Conservation (phyloP, 176 grass and related monocot genomes). For the Musa schizocarpa region DNA sequence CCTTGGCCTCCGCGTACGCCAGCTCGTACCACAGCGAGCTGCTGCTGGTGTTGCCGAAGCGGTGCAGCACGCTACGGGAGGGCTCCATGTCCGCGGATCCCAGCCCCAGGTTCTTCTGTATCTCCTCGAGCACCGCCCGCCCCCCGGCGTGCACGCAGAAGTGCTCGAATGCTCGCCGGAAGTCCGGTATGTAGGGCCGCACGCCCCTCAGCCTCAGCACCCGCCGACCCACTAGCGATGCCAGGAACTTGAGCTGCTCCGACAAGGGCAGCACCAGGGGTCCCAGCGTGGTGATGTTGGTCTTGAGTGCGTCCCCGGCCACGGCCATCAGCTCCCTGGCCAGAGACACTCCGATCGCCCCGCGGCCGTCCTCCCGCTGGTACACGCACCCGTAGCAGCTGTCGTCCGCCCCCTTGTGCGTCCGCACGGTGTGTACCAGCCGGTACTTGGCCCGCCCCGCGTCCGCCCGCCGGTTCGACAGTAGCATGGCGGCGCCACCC, state of each 20-base stretch:
- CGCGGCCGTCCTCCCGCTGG: slow-evolving; percentile 56
- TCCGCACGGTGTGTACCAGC: slow-evolving; percentile 57
- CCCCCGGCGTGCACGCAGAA: slow-evolving; percentile 83
- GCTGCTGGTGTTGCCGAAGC: slow-evolving; percentile 71
- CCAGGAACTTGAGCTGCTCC: slow-evolving; percentile 62
- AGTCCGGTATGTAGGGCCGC: slow-evolving; percentile 52
- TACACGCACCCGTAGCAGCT: slow-evolving; percentile 63
- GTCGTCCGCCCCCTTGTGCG: slow-evolving; percentile 56
- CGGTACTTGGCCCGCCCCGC: slow-evolving; percentile 46
- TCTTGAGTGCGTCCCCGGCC: slow-evolving; percentile 66
- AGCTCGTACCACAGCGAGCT: slow-evolving; percentile 71
- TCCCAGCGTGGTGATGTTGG: slow-evolving; percentile 69
- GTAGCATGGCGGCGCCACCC: slow-evolving; percentile 50
- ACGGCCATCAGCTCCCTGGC: slow-evolving; percentile 73
- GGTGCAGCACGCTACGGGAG: slow-evolving; percentile 46
- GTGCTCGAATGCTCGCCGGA: slow-evolving; percentile 75
- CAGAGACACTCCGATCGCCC: slow-evolving; percentile 43
- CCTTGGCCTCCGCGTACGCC: slow-evolving; percentile 65
- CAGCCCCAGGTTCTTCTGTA: slow-evolving; percentile 59
- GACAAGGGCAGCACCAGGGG: slow-evolving; percentile 59
- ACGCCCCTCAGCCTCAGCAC: slow-evolving; percentile 14
- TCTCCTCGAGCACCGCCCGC: slow-evolving; percentile 59
- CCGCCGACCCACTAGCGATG: slow-evolving; percentile 29
- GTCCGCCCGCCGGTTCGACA: slow-evolving; percentile 47
- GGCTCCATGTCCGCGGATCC: slow-evolving; percentile 49